Base-by-base conservation (phyloP, 2,329 filamentous ascomycete genomes). In the Beauveria medogensis region DNA sequence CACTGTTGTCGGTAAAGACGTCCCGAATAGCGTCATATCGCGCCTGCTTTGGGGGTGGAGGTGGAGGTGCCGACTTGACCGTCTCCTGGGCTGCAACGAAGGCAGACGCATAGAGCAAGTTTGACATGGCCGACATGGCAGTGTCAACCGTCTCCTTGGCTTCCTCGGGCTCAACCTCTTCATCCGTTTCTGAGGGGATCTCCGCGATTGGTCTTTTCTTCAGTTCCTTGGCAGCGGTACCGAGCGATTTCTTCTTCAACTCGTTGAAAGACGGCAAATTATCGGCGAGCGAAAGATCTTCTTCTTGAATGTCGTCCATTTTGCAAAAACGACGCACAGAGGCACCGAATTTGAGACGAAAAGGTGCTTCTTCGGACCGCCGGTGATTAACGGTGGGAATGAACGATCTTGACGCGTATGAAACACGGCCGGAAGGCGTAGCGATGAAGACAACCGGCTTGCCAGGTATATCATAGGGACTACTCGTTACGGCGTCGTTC, bases 401-500 rank as follows among this genome's bases (percentile, higher is more conserved):
- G 64, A 71, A 75, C 3, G 73, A 75, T 22, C 81, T 76, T 9
- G 80, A 83, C 20, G 80, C 75, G 62, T 81, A 80, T 1, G 77
- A 70, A 28, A 78, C 77, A 58, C 75, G 75, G 20, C 80, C 80
- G 16, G 74, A 74, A 3, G 78, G 76, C 37, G 73, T 72, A 24
- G 78, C 77, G 55, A 82, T 74, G 61, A 78, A 78, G 28, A 83
- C 78, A 5, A 82, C 70, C 4, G 81, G 79, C 55, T 75, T 76
- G 34, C 76, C 73, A 12, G 78, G 77, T 62, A 79, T 75, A 54
- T 78, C 72, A 48, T 73, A 75, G 0, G 74, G 71, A 20, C 67
- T 68, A 4, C 77, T 73, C 1, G 72, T 67, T 65, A 78, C 78
- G 3, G 69, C 63, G 28, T 78, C 74, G 62, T 82, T 83, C 58